Base-by-base conservation (phyloP, 2,329 filamentous ascomycete species). In the Aspergillus pseudoviridinutans region DNA sequence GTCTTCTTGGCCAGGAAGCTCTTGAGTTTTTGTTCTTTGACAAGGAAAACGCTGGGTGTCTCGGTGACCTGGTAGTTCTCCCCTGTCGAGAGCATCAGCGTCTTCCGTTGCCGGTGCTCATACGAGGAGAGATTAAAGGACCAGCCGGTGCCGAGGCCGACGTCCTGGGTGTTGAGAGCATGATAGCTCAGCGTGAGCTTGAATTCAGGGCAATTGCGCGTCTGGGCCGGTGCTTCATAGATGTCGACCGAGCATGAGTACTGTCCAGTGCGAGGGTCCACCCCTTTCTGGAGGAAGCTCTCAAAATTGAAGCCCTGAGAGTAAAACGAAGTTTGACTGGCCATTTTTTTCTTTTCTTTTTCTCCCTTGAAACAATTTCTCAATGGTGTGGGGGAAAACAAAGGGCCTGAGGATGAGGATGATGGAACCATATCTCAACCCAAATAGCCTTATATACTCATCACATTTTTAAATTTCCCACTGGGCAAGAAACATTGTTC, bases 301-400 rank as follows among this genome's bases (percentile, higher is more conserved):
- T 38, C 24, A 29, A 58, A 58, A n/a, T 58, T 58, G 10, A 56
- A 58, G 42, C 44, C 50, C 20, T 58, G 57, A 1, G 57, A 58
- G 25, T 58, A 58, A n/a, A 58, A n/a, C 1, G 35, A 1, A n/a
- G 12, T 17, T n/a, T 41, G 35, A 7, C 17, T n/a, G 17, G 35
- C 17, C 35, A 41, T 41, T 6, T 41, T 6, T 41, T n/a, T 41
- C 4, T 14, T 41, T 41, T 4, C 17, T 17, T 12, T 14, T 41
- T 8, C 35, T 12, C 1, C 35, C 6, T 41, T 8, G 5, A n/a
- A 14, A 41, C 35, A n/a, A 41, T n/a, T 41, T 25, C 1, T 12
- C 1, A 3, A n/a, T 38, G 12, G 3, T n/a, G 17, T 12, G 12
- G 17, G 10, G 3, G 17, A 2, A 41, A 41, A n/a, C 1, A 1